Percentiles rank a stretch among this genome's conserved stretches.
These are phyloP conservation scores for Calocera viscosa DNA, from an alignment of 768 basidiomycete genomes.

Conservation along the genomic window DNA sequence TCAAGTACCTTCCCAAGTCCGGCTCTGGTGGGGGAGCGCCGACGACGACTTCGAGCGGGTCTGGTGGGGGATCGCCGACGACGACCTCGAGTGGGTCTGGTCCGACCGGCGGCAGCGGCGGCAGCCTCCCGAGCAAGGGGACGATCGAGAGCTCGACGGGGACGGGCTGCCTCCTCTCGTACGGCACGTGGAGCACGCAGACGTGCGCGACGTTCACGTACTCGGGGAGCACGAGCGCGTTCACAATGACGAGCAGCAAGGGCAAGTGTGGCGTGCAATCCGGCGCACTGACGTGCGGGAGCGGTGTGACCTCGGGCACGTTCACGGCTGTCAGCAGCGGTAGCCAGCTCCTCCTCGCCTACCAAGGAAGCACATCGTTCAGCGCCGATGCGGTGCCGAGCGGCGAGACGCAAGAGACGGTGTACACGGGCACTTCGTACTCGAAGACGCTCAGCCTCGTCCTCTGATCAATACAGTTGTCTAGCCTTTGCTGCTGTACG, in stretches of 20 bases:
- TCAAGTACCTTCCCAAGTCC: constrained; percentile 49
- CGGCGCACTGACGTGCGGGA: constrained; percentile 40
- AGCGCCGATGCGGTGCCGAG: constrained; percentile 42
- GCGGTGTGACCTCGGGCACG: constrained; percentile 34
- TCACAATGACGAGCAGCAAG: constrained; percentile 49
- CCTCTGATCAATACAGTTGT: constrained; percentile 10
- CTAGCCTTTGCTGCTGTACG: too few species aligned
- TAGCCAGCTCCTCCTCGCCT: constrained; percentile 37
- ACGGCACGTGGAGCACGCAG: constrained; percentile 50
- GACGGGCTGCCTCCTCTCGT: constrained; percentile 42
- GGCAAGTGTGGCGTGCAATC: constrained; percentile 42
- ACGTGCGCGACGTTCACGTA: constrained; percentile 45
- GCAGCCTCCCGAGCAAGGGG: not conserved
- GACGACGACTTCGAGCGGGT: too few species aligned
- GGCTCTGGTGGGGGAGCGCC: constrained; percentile 22
- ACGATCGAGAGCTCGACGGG: constrained; percentile 26
- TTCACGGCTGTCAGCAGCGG: constrained; percentile 43
- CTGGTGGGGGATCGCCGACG: constrained; percentile 12
- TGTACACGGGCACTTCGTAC: constrained; percentile 26
- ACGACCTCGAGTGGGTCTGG: not conserved
- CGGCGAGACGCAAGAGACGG: constrained; percentile 30
- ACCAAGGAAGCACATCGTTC: constrained; percentile 38
- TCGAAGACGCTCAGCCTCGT: constrained; percentile 22
- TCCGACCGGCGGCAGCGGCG: not conserved
- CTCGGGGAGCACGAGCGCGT: constrained; percentile 37